Evolutionary conservation across 2,329 filamentous ascomycete species (phyloP).

Genomic region (Fusarium camptoceras): DNA sequence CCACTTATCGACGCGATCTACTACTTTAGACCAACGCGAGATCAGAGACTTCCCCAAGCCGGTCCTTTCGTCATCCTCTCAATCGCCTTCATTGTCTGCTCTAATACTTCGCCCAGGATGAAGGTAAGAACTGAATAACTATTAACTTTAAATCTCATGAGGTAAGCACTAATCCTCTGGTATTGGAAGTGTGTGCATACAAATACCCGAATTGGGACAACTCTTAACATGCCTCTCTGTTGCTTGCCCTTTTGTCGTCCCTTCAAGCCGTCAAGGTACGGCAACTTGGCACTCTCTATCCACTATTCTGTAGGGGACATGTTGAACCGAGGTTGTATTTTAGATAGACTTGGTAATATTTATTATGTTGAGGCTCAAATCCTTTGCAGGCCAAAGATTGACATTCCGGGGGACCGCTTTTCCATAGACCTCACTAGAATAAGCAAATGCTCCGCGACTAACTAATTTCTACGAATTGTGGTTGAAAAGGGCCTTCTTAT

Average conservation of each 20-base stretch:
- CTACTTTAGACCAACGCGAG: background rate
- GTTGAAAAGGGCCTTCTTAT: background rate
- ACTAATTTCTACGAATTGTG: background rate
- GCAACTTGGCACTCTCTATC: background rate
- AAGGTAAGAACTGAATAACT: background rate
- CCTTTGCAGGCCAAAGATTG: background rate
- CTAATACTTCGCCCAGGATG: background rate
- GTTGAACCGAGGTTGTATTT: background rate
- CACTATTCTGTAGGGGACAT: background rate
- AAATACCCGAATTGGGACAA: background rate
- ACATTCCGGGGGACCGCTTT: background rate
- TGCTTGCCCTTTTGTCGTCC: background rate
- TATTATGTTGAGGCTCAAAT: background rate
- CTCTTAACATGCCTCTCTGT: background rate
- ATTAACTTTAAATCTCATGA: background rate
- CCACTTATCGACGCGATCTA: background rate
- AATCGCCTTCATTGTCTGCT: background rate
- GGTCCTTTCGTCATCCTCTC: background rate
- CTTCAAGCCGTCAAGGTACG: background rate
- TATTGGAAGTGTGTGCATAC: background rate
- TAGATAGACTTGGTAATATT: background rate
- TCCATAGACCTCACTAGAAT: background rate
- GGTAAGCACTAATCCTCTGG: background rate
- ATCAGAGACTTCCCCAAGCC: background rate
- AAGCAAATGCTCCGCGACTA: conserved; percentile 1